Percentiles rank a stretch among this genome's conserved stretches.
These are phyloP conservation scores for Gomphus sp. DNA, from an alignment of 1,284 basidiomycete genomes.

Conservation along the genomic window DNA sequence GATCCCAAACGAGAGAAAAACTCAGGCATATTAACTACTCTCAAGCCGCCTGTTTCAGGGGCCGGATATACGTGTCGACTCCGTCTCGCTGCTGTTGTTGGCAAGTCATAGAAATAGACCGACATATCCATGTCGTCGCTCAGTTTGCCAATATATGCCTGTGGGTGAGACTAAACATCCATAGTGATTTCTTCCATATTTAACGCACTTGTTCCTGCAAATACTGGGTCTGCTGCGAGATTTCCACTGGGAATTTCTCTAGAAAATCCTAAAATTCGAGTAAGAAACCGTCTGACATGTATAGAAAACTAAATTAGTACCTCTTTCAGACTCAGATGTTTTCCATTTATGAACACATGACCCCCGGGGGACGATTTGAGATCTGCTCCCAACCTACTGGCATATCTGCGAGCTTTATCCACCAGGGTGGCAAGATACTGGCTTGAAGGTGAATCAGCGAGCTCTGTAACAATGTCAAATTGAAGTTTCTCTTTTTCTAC, in stretches of 20 bases:
- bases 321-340: slow-evolving; percentile 60
- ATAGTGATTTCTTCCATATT: background rate
- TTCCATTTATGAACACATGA: slow-evolving; percentile 85
- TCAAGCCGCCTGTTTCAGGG: slow-evolving; percentile 32
- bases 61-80: slow-evolving; percentile 63
- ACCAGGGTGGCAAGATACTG: slow-evolving; percentile 17
- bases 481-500: slow-evolving; percentile 17
- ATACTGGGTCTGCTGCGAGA: slow-evolving; percentile 52
- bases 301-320: slow-evolving; percentile 33
- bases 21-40: slow-evolving; percentile 43
- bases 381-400: slow-evolving; percentile 41
- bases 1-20: slow-evolving; percentile 35
- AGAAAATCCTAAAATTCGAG: slow-evolving; percentile 48
- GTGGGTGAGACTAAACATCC: background rate
- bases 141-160: slow-evolving; percentile 61
- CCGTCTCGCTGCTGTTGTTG: slow-evolving; percentile 57
- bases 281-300: background rate
- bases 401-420: slow-evolving; percentile 39
- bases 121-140: slow-evolving; percentile 42
- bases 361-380: slow-evolving; percentile 33
- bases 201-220: slow-evolving; percentile 59
- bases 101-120: slow-evolving; percentile 86
- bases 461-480: slow-evolving; percentile 33
- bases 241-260: slow-evolving; percentile 53
- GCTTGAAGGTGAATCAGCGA: background rate